Percentiles rank a stretch among this genome's conserved stretches.
Evolutionary conservation across 2,329 filamentous ascomycete genomes (phyloP).

Genomic region (Colletotrichum sp.): DNA sequence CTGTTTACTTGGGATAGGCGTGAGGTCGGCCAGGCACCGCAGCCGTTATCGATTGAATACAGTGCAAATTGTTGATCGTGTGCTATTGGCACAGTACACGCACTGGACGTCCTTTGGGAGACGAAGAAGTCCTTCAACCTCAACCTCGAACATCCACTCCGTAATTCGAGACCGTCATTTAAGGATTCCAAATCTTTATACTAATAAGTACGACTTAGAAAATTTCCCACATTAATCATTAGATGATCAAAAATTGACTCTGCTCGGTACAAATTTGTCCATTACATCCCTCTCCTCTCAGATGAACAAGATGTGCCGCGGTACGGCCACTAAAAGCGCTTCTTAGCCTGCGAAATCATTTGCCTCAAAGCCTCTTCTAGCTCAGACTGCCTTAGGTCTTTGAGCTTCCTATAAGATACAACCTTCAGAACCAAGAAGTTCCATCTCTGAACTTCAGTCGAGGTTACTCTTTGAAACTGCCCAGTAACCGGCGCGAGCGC

Average conservation of each 20-base stretch:
- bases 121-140: no score
- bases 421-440: background rate
- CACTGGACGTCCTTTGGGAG: no score
- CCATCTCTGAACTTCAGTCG: background rate
- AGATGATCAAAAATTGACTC: no score
- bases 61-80: background rate
- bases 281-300: no score
- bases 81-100: background rate
- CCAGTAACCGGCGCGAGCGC: background rate
- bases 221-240: no score
- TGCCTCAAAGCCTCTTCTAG: background rate
- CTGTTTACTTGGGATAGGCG: slow-evolving; percentile 16
- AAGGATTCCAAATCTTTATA: no score
- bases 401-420: background rate
- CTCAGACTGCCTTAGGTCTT: background rate
- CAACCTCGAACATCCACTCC: background rate
- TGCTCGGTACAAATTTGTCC: no score
- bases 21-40: slow-evolving; percentile 17
- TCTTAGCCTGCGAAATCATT: background rate
- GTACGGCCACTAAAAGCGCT: no score
- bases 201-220: no score
- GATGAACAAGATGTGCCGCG: no score
- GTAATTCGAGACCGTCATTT: background rate
- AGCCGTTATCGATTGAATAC: slow-evolving; percentile 5
- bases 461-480: background rate